Base-by-base conservation (phyloP, 495 filamentous ascomycete species). In the Umbilicaria muhlenbergii region DNA sequence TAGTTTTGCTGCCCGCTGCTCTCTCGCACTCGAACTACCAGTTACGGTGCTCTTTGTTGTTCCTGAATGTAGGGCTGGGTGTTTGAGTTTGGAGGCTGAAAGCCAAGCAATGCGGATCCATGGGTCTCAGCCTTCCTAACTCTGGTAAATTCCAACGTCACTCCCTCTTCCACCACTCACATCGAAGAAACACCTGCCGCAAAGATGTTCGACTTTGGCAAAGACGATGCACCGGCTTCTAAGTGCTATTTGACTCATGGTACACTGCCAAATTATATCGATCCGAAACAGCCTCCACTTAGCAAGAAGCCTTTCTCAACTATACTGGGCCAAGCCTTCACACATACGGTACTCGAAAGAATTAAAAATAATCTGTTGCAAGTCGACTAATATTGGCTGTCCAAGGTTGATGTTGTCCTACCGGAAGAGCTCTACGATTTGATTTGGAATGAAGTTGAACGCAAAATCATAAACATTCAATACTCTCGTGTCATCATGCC, bases 401-500 rank as follows among this genome's bases (percentile, higher is more conserved):
- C 13, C 19, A 48, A 92, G 85, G 68, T 79, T 6, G 83, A 93
- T 49, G 54, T 89, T 3, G 67, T 89, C 12, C 52, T 96, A 1
- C 83, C 88, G 2, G 69, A 79, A 51, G 75, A 83, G 45, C 42
- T 77, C 0, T 74, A 78, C 49, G 62, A 71, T 11, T 51, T 70
- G 35, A 68, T 86, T 40, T 65, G 72, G 48, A 53, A 64, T 32
- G 68, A 73, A 42, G 54, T 94, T 12, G 53, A 61, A 3, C 45
- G 51, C 14, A 65, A 64, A 35, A 39, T 69, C 5, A 54, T 54
- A 16, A 65, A 58, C 12, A 55, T 68, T 32, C 58, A 56, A 39
- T 95, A 80, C 66, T 68, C 76, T 36, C 69, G 73, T 37, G 77
- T 96, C 6, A 73, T 78, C 44, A 81, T 94, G 74, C 71, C 78